Conservation (phyloP, 306 rosid genomes). For the Medicago lupulina region DNA sequence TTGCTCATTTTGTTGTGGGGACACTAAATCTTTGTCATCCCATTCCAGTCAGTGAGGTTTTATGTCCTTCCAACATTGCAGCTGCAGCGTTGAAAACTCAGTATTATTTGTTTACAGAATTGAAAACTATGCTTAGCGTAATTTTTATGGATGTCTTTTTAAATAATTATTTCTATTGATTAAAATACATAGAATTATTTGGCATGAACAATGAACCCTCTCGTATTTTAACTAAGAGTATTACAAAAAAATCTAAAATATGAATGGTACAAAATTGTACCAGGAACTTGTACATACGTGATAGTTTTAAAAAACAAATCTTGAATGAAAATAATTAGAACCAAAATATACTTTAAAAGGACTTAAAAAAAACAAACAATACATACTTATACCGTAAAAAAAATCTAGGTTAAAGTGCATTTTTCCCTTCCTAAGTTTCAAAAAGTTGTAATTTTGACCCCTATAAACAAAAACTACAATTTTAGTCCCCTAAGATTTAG, state of each 20-base stretch:
- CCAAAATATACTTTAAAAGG: background rate
- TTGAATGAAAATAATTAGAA: background rate
- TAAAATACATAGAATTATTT: background rate
- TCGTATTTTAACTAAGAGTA: background rate
- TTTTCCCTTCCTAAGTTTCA: no score
- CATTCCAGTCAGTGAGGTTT: conserved; percentile 28
- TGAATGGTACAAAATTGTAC: background rate
- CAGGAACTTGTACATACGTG: background rate
- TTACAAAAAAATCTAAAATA: background rate
- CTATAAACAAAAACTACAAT: no score
- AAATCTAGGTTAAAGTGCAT: no score
- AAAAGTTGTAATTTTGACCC: no score
- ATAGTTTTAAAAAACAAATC: no score
- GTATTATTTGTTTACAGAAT: no score
- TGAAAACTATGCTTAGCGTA: background rate
- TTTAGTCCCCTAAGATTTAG: no score
- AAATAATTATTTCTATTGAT: background rate
- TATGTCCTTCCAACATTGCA: conserved; percentile 33
- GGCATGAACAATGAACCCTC: background rate
- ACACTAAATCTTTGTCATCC: conserved; percentile 49
- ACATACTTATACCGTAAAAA: no score
- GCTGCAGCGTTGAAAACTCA: conserved; percentile 45
- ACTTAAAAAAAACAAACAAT: no score
- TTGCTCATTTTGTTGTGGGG: conserved; percentile 41
- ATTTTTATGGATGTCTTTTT: background rate